A percentile compares a stretch with the other conserved stretches of the same genome.
These are phyloP conservation scores for Trametopsis cervina DNA, from an alignment of 768 basidiomycete genomes.

Conservation along the genomic window DNA sequence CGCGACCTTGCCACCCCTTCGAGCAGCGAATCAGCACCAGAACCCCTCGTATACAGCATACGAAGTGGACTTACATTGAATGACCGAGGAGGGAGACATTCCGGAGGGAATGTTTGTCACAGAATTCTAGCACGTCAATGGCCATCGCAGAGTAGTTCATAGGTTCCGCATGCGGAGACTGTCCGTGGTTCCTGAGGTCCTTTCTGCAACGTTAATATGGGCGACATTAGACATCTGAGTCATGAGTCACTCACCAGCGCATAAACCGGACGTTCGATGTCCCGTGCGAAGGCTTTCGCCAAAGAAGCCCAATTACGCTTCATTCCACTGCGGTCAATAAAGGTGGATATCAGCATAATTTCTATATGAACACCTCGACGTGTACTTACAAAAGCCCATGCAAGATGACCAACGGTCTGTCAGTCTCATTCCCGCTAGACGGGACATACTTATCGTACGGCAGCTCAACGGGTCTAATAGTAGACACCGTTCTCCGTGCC, in stretches of 20 bases:
- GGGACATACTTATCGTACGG: slow-evolving; percentile 22
- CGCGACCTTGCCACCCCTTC: slow-evolving; percentile 87
- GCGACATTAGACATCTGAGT: not conserved
- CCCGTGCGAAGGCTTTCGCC: slow-evolving; percentile 64
- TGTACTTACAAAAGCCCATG: slow-evolving; percentile 30
- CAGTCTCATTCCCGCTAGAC: slow-evolving; percentile 20
- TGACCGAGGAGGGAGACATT: slow-evolving; percentile 79
- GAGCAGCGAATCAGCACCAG: too few relatives aligned
- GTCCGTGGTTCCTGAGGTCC: slow-evolving; percentile 90
- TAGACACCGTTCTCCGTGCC: not conserved
- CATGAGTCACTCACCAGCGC: slow-evolving; percentile 57
- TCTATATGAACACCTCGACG: not conserved
- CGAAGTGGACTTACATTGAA: slow-evolving; percentile 61
- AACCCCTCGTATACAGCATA: too few relatives aligned
- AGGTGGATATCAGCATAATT: slow-evolving; percentile 3
- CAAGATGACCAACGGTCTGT: slow-evolving; percentile 25
- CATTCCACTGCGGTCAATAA: slow-evolving; percentile 53
- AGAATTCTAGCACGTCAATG: slow-evolving; percentile 64
- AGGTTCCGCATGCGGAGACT: slow-evolving; percentile 65
- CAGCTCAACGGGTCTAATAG: slow-evolving; percentile 16
- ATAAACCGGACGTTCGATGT: slow-evolving; percentile 64
- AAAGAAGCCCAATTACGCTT: slow-evolving; percentile 88
- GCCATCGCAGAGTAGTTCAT: slow-evolving; percentile 82
- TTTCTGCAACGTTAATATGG: slow-evolving; percentile 20
- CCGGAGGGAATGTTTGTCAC: slow-evolving; percentile 42